Base-by-base conservation (phyloP, 2,329 filamentous ascomycete genomes). In the Aspergillus ibericus region DNA sequence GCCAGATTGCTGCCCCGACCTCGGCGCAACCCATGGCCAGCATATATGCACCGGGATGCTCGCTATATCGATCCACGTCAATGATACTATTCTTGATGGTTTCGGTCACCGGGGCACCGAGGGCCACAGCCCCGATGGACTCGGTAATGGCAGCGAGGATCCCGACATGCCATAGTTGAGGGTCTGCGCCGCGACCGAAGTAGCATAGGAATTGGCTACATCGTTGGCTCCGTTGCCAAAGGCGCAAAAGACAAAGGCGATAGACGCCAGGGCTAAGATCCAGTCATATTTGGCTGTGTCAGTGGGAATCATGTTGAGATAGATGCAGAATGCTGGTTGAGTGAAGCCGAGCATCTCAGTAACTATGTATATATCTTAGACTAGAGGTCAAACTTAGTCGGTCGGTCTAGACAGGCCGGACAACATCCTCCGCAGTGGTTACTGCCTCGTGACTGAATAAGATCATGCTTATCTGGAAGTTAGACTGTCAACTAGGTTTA, bases 151-250 rank as follows among this genome's bases (percentile, higher is more conserved):
- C 73, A 54, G 81, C 77, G 18, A 84, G 69, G 22, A 83, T 66
- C 62, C 81, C 81, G 65, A 77, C 81, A 67, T 82, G 80, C 51
- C 76, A 74, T 80, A 83, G 82, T 38, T 80, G 65, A 84, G 74
- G 36, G 81, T 82, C 25, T 77, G 73, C 4, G 82, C 81, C 13
- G 81, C 81, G 34, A 84, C 80, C 3, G 76, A 80, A 18, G 80
- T 82, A 29, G 82, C 82, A 70, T 82, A 84, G 0, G 81, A 77
- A 68, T 83, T 84, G 70, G 81, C 81, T 59, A 83, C 81, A 81
- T 83, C 81, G 59, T 71, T 71, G 47, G 68, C 68, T 18, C 68
- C 68, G 47, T 71, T 71, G 22, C 68, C 68, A 42, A 69, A 70
- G 18, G 63, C 61, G 52, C 68, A 69, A 59, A 70, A 65, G 34